A percentile compares a stretch with the other conserved stretches of the same genome.
phyloP scores from a whole-genome alignment of 2,329 filamentous ascomycete genomes.

The Lasiodiplodia theobromae region DNA sequence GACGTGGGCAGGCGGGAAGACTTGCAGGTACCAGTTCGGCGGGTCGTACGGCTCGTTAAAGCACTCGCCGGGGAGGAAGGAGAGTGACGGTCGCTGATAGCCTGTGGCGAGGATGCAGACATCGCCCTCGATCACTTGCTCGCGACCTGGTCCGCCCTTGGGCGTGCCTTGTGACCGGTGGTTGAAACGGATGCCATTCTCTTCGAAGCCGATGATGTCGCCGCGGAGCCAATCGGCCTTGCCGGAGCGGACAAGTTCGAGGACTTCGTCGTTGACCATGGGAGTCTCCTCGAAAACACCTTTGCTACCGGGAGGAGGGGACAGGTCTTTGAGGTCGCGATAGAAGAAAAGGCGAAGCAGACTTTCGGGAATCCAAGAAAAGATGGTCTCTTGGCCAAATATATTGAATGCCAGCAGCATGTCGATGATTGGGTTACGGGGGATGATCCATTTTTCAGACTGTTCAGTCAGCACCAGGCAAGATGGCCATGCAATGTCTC shows the following conservation, averaged over 20 bases:
- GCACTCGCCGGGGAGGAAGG: constrained; percentile 75
- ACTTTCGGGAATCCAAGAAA: constrained; percentile 80
- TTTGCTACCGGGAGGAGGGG: constrained; percentile 64
- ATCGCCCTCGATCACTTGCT: constrained; percentile 73
- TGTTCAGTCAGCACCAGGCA: constrained; percentile 46
- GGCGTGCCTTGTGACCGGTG: constrained; percentile 75
- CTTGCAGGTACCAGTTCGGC: constrained; percentile 89
- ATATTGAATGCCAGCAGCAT: constrained; percentile 78
- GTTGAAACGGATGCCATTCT: constrained; percentile 74
- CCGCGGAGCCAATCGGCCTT: constrained; percentile 81
- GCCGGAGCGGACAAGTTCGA: constrained; percentile 75
- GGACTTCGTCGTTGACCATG: constrained; percentile 85
- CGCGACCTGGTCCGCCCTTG: constrained; percentile 74
- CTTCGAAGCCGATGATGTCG: constrained; percentile 73
- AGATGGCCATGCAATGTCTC: too few relatives aligned
- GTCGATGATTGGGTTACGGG: constrained; percentile 78
- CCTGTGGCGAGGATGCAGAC: constrained; percentile 86
- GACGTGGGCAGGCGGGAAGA: constrained; percentile 77
- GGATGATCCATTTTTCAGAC: constrained; percentile 88
- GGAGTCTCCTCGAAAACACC: constrained; percentile 85
- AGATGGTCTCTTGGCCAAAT: constrained; percentile 75
- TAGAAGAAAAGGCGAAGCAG: constrained; percentile 83
- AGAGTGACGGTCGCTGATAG: constrained; percentile 74
- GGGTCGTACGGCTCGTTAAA: constrained; percentile 77
- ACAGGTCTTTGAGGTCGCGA: constrained; percentile 76